Conservation (phyloP, 1,284 basidiomycete species). For the Austroboletus olivaceoglutinosus region DNA sequence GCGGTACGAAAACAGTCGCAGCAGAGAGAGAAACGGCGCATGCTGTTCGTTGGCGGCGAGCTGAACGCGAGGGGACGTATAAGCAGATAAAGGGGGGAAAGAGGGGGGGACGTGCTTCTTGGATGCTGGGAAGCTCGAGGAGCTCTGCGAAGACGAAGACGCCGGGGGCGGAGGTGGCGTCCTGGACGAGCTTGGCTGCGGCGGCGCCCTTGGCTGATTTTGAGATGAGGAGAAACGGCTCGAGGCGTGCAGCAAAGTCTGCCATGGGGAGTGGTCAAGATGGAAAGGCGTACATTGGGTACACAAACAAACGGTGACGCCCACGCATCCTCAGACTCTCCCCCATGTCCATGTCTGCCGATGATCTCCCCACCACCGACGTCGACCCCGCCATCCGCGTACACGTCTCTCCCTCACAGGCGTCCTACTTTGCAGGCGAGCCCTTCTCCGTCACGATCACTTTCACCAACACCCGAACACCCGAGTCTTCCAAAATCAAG, state of each 20-base stretch:
- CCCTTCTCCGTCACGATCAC: slow-evolving; percentile 80
- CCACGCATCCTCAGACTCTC: too few relatives aligned
- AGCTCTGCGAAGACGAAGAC: slow-evolving; percentile 91
- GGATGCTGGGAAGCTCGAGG: slow-evolving; percentile 76
- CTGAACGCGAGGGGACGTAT: slow-evolving; percentile 46
- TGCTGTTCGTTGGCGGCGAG: slow-evolving; percentile 64
- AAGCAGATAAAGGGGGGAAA: not conserved
- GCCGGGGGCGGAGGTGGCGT: slow-evolving; percentile 84
- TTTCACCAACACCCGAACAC: slow-evolving; percentile 77
- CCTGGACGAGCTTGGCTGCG: slow-evolving; percentile 83
- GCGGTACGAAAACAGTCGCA: slow-evolving; percentile 88
- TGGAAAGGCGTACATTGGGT: too few relatives aligned
- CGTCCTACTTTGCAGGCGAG: slow-evolving; percentile 93
- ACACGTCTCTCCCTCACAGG: slow-evolving; percentile 73
- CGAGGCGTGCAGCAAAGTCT: slow-evolving; percentile 64
- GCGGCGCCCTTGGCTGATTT: slow-evolving; percentile 89
- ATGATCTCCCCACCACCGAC: slow-evolving; percentile 16
- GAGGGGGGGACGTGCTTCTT: slow-evolving; percentile 56
- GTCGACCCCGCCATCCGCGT: slow-evolving; percentile 58
- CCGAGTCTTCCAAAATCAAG: slow-evolving; percentile 42
- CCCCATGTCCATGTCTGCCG: slow-evolving; percentile 20
- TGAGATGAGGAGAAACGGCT: slow-evolving; percentile 87
- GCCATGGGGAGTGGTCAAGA: slow-evolving; percentile 26
- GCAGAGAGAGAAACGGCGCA: slow-evolving; percentile 55
- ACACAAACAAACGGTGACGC: too few relatives aligned